A percentile compares a stretch with the other conserved stretches of the same genome.
phyloP scores from a whole-genome alignment of 2,329 filamentous ascomycete genomes.

The Coniochaeta hoffmannii region DNA sequence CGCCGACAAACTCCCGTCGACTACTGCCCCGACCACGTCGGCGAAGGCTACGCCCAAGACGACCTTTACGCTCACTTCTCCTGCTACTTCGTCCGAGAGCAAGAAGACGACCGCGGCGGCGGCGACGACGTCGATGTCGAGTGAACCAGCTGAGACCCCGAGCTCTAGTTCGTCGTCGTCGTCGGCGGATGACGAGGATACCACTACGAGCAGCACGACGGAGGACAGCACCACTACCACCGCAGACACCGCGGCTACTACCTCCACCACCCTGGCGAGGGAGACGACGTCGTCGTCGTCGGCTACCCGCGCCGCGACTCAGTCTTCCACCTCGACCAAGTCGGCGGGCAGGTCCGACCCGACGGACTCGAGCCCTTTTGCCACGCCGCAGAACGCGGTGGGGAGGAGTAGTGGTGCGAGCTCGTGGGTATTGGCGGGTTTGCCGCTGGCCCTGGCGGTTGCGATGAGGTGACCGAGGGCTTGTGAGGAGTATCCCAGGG shows the following conservation, averaged over 20 bases:
- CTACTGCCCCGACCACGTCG: neutral
- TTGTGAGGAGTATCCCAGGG: too few relatives aligned
- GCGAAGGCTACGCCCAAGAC: neutral
- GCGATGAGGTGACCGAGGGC: conserved; percentile 1
- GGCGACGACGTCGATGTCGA: neutral
- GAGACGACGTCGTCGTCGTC: neutral
- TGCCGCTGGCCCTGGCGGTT: conserved; percentile 7
- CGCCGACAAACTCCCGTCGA: neutral
- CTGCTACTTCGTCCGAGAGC: neutral
- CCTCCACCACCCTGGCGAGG: neutral
- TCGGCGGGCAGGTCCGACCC: conserved; percentile 7
- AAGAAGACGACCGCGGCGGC: neutral
- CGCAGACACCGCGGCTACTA: neutral
- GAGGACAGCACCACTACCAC: conserved; percentile 6
- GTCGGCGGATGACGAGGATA: neutral
- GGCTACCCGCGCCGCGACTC: neutral
- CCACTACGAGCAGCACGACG: conserved; percentile 11
- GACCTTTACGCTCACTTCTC: too few relatives aligned
- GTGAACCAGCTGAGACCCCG: neutral
- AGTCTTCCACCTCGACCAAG: conserved; percentile 7
- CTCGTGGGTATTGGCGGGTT: neutral
- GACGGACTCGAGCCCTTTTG: conserved; percentile 20
- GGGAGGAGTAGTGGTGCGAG: neutral
- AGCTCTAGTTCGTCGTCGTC: neutral
- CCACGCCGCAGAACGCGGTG: conserved; percentile 8